Conservation (phyloP, 1,284 basidiomycete genomes). For the Pisolithus thermaeus region DNA sequence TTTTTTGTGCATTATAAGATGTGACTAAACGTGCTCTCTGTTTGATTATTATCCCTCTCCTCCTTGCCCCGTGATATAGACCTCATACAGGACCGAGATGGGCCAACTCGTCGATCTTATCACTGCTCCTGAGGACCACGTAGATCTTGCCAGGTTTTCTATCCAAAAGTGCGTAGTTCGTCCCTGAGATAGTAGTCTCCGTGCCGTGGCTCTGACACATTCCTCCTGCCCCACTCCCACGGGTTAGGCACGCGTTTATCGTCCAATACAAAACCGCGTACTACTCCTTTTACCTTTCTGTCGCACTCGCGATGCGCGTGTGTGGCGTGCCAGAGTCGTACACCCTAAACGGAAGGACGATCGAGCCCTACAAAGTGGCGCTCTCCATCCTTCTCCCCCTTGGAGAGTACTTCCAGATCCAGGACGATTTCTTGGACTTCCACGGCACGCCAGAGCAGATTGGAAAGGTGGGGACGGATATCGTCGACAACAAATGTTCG, state of each 20-base stretch:
- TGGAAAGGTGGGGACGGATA: constrained; percentile 97
- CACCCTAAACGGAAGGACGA: constrained; percentile 25
- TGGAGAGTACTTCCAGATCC: constrained; percentile 98
- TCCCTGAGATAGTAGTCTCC: background rate
- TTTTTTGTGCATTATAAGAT: background rate
- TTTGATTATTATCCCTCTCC: background rate
- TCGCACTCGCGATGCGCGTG: constrained; percentile 89
- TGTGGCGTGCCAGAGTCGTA: constrained; percentile 62
- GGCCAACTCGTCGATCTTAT: constrained; percentile 95
- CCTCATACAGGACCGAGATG: constrained; percentile 92
- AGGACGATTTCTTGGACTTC: constrained; percentile 97
- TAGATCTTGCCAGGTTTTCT: constrained; percentile 88
- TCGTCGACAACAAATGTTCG: constrained; percentile 98
- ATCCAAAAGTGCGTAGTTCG: constrained; percentile 57
- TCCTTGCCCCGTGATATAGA: constrained; percentile 34
- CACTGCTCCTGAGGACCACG: constrained; percentile 87
- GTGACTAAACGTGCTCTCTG: background rate
- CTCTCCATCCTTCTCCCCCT: constrained; percentile 85
- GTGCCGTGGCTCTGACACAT: background rate
- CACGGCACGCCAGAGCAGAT: constrained; percentile 88
- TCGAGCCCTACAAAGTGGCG: constrained; percentile 74
- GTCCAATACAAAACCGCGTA: constrained; percentile 98
- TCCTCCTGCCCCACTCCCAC: too few relatives aligned
- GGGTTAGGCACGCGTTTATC: constrained; percentile 79
- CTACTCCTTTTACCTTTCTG: constrained; percentile 98